phyloP scores from a whole-genome alignment of 2,329 filamentous ascomycete genomes.

The Alternaria angustiovoidea region DNA sequence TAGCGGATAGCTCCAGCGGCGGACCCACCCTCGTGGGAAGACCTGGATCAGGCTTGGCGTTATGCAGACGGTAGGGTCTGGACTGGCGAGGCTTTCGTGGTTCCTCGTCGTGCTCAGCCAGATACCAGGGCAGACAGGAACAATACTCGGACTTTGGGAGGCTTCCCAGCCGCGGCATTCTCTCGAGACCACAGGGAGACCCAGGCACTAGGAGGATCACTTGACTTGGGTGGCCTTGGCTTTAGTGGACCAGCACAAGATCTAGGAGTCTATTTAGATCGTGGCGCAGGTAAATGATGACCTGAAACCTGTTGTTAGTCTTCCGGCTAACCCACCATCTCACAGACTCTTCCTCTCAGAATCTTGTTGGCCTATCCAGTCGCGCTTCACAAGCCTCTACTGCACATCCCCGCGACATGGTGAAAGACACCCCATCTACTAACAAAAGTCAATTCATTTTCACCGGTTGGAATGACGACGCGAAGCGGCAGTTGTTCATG shows the following conservation, averaged over 20 bases:
- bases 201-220: background rate
- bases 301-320: background rate
- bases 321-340: background rate
- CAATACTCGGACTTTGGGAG: background rate
- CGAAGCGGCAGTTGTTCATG: conserved; percentile 6
- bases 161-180: background rate
- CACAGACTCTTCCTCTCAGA: background rate
- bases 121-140: background rate
- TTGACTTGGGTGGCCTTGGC: background rate
- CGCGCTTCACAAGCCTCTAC: background rate
- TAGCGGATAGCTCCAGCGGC: background rate
- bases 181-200: background rate
- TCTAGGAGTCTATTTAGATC: background rate
- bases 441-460: conserved; percentile 3
- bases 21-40: background rate
- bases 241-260: background rate
- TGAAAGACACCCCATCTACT: background rate
- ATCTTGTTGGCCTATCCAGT: background rate
- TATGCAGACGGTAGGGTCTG: conserved; percentile 1
- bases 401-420: background rate
- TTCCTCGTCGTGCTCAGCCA: background rate
- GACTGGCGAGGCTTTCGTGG: conserved; percentile 4
- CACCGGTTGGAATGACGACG: conserved; percentile 9
- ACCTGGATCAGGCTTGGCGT: conserved; percentile 1
- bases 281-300: background rate